These are phyloP conservation scores for Pleurostoma richardsiae DNA, from an alignment of 2,329 filamentous ascomycete species.

Conservation along the genomic window DNA sequence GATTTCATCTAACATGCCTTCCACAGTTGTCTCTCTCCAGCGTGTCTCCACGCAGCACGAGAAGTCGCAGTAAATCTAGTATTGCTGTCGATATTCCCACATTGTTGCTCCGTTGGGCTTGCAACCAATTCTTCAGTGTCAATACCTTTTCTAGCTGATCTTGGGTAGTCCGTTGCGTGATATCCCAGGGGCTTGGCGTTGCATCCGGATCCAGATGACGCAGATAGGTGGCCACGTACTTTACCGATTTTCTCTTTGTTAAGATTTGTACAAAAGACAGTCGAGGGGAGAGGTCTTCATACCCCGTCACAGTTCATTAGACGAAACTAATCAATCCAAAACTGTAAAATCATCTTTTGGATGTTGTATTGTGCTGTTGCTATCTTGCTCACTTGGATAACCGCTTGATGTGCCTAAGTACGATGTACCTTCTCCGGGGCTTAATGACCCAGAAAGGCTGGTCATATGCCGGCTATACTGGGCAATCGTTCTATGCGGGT, in stretches of 20 bases:
- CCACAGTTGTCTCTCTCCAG: conserved; percentile 76
- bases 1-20: conserved; percentile 36
- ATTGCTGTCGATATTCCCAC: background rate
- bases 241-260: conserved; percentile 6
- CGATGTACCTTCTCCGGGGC: too few species aligned
- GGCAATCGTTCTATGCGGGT: conserved; percentile 11
- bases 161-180: too few species aligned
- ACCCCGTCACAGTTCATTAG: background rate
- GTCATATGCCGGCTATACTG: background rate
- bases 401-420: too few species aligned
- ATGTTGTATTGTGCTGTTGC: too few species aligned
- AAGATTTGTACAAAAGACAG: conserved; percentile 5
- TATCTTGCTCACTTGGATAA: too few species aligned
- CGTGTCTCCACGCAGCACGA: conserved; percentile 90
- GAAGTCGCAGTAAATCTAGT: conserved; percentile 63
- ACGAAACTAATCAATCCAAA: conserved; percentile 3
- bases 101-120: background rate
- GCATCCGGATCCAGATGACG: background rate
- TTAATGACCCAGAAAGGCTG: too few species aligned
- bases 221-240: background rate
- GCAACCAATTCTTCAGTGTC: background rate
- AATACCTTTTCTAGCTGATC: background rate
- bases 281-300: background rate
- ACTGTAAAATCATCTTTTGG: background rate
- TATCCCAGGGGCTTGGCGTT: too few species aligned